A percentile compares a stretch with the other conserved stretches of the same genome.
phyloP scores from a whole-genome alignment of 257 asterid genomes.

The Paraleonurus japonicus region DNA sequence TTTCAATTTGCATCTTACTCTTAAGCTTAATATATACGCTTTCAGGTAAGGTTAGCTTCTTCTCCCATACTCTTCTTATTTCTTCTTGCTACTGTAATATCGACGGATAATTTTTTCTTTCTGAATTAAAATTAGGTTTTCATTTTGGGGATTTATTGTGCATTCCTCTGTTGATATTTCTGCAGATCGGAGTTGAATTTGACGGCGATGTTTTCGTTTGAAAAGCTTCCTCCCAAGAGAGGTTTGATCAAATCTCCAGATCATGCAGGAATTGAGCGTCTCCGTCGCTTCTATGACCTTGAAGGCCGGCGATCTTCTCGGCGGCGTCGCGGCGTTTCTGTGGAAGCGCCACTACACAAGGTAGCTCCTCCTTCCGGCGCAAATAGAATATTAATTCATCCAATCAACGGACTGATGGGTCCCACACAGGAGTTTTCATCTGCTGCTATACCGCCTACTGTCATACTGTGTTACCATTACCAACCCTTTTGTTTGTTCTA shows the following conservation, averaged over 20 bases:
- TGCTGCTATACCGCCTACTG: not conserved
- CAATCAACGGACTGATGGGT: not conserved
- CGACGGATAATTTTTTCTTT: not conserved
- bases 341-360: not conserved
- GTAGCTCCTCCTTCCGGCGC: not conserved
- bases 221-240: not conserved
- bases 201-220: not conserved
- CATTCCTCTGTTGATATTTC: not conserved
- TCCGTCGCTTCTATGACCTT: not conserved
- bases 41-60: too few relatives aligned
- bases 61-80: too few relatives aligned
- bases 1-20: too few relatives aligned
- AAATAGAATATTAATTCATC: too few relatives aligned
- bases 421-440: not conserved
- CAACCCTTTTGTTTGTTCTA: not conserved
- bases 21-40: too few relatives aligned
- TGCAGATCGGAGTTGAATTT: not conserved
- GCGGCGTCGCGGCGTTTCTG: slow-evolving; percentile 4
- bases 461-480: not conserved
- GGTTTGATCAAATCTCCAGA: slow-evolving; percentile 16
- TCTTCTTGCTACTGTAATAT: too few relatives aligned
- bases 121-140: not conserved
- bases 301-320: not conserved
- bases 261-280: slow-evolving; percentile 13
- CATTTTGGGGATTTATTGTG: not conserved